Percentiles rank a stretch among this genome's conserved stretches.
These are phyloP conservation scores for Physcomitrellopsis africana DNA, from an alignment of 225 moss, liverwort and hornwort species.

Conservation along the genomic window DNA sequence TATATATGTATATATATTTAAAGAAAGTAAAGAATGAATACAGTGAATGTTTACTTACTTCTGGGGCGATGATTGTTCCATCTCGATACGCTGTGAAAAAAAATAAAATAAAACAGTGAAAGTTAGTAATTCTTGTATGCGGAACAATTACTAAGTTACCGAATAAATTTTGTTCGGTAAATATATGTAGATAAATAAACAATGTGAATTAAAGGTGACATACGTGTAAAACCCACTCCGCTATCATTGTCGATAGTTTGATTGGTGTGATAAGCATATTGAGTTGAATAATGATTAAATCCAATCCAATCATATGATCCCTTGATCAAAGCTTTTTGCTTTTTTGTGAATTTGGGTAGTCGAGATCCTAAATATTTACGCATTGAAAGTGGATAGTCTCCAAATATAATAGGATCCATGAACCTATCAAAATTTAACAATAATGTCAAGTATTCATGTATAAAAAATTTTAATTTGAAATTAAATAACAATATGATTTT, in stretches of 20 bases:
- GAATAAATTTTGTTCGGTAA: neutral
- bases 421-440: slow-evolving; percentile 42
- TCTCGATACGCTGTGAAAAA: slow-evolving; percentile 28
- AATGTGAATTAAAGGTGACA: neutral
- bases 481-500: too few relatives aligned
- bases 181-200: neutral
- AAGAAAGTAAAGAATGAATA: accelerated
- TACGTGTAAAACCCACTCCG: slow-evolving; percentile 42
- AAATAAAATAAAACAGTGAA: neutral
- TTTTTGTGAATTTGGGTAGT: slow-evolving; percentile 52
- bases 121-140: neutral
- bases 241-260: slow-evolving; percentile 30
- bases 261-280: slow-evolving; percentile 51
- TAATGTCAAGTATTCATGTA: too few relatives aligned
- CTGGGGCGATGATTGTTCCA: slow-evolving; percentile 27
- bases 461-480: too few relatives aligned
- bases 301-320: slow-evolving; percentile 80
- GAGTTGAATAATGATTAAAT: slow-evolving; percentile 75
- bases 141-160: neutral
- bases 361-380: slow-evolving; percentile 52
- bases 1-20: accelerated
- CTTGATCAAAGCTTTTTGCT: slow-evolving; percentile 45
- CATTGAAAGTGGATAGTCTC: slow-evolving; percentile 82
- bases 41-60: neutral
- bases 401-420: slow-evolving; percentile 77